phyloP scores from a whole-genome alignment of 116 monocot species.

The Papilionanthe hybrid region DNA sequence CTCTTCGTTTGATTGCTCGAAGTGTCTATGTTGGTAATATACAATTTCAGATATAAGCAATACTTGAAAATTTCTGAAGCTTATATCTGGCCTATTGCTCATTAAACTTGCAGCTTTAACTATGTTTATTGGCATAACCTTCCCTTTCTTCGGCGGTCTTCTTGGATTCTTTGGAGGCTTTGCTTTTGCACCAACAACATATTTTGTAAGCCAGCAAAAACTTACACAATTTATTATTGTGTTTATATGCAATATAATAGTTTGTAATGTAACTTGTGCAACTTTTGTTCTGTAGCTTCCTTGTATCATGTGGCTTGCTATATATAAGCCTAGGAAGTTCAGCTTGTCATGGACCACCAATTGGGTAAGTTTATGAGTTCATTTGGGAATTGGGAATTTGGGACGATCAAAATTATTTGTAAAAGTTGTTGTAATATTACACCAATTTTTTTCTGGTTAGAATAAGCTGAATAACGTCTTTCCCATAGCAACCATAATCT shows the following conservation, averaged over 20 bases:
- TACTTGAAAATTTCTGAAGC: background rate
- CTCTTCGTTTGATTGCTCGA: constrained; percentile 36
- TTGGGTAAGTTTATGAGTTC: constrained; percentile 33
- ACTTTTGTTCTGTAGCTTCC: constrained; percentile 33
- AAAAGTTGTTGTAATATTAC: no score
- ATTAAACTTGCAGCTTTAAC: constrained; percentile 27
- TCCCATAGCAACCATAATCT: no score
- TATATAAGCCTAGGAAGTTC: constrained; percentile 44
- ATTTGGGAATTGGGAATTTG: background rate
- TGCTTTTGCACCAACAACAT: constrained; percentile 58
- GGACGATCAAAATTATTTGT: no score
- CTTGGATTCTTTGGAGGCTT: constrained; percentile 58
- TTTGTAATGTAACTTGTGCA: background rate
- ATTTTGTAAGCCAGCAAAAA: constrained; percentile 32
- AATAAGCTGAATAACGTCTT: no score
- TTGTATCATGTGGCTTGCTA: constrained; percentile 51
- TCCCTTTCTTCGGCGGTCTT: constrained; percentile 48
- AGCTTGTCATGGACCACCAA: constrained; percentile 48
- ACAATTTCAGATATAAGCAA: background rate
- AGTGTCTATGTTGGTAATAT: constrained; percentile 36
- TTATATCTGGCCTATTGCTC: background rate
- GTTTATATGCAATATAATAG: background rate
- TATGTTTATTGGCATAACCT: constrained; percentile 43
- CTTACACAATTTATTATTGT: background rate
- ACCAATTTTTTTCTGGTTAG: no score